phyloP scores from a whole-genome alignment of 208 protist genomes.

The Trypanosoma avium region DNA sequence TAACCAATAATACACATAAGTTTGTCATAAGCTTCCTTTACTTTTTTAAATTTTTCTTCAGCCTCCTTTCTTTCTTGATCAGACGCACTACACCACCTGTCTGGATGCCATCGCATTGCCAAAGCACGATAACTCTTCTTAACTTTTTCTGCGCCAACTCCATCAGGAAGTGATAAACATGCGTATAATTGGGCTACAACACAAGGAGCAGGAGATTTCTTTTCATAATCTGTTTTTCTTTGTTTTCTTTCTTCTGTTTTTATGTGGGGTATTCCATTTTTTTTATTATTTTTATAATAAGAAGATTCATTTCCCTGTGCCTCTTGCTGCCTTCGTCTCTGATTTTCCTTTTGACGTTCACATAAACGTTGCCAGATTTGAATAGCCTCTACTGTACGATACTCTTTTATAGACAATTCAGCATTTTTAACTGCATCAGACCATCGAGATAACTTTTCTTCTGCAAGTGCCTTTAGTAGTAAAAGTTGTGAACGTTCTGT shows the following conservation, averaged over 20 bases:
- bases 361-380: slow-evolving; percentile 23
- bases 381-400: slow-evolving; percentile 8
- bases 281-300: neutral
- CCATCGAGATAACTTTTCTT: slow-evolving; percentile 57
- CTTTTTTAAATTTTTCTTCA: slow-evolving; percentile 60
- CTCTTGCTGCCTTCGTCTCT: slow-evolving; percentile 19
- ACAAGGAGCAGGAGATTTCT: neutral
- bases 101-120: slow-evolving; percentile 78
- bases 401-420: slow-evolving; percentile 34
- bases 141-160: slow-evolving; percentile 18
- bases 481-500: slow-evolving; percentile 33
- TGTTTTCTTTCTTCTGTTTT: neutral
- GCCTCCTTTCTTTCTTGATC: slow-evolving; percentile 34
- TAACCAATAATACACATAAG: slow-evolving; percentile 36
- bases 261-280: neutral
- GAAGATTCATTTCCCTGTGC: neutral
- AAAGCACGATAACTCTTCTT: slow-evolving; percentile 53
- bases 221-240: neutral
- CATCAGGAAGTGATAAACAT: slow-evolving; percentile 21
- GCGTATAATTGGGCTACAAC: slow-evolving; percentile 16
- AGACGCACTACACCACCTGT: slow-evolving; percentile 55
- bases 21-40: slow-evolving; percentile 69
- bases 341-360: slow-evolving; percentile 22
- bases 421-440: slow-evolving; percentile 50
- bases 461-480: slow-evolving; percentile 42